phyloP scores from a whole-genome alignment of 78 protist genomes.

The Dictyostelium intermedium region DNA sequence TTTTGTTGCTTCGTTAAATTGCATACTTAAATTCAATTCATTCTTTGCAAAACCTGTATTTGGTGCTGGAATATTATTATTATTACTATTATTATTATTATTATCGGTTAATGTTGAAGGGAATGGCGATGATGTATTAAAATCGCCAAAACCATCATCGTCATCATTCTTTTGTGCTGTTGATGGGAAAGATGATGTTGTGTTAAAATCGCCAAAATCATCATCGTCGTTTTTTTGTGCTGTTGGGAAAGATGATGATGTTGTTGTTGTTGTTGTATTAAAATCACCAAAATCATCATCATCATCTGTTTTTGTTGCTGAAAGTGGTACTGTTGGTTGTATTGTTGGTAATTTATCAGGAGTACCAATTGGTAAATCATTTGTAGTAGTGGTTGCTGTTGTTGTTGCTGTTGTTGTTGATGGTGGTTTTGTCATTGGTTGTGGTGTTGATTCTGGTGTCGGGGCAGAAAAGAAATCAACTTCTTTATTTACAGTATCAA shows the following conservation, averaged over 20 bases:
- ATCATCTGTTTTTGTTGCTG: neutral
- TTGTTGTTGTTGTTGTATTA: no score
- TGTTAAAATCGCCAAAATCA: slow-evolving; percentile 12
- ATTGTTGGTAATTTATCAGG: neutral
- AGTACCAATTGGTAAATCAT: neutral
- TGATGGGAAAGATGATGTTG: neutral
- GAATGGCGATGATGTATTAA: slow-evolving; percentile 3
- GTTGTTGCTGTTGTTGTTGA: neutral
- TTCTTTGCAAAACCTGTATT: neutral
- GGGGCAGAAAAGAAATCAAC: slow-evolving; percentile 65
- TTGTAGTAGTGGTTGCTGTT: neutral
- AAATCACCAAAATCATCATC: slow-evolving; percentile 43
- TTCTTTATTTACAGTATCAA: slow-evolving; percentile 53
- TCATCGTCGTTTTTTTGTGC: neutral
- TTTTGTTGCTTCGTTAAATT: slow-evolving; percentile 19
- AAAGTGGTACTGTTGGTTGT: neutral
- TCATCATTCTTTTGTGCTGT: neutral
- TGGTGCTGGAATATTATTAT: neutral
- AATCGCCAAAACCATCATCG: slow-evolving; percentile 21
- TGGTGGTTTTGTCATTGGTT: neutral
- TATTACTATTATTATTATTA: no score
- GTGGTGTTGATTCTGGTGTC: neutral
- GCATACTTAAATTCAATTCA: slow-evolving; percentile 35
- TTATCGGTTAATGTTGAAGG: neutral
- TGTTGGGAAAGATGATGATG: neutral